phyloP scores from a whole-genome alignment of 108 stramenopile species.

The Fistulifera pelliculosa region DNA sequence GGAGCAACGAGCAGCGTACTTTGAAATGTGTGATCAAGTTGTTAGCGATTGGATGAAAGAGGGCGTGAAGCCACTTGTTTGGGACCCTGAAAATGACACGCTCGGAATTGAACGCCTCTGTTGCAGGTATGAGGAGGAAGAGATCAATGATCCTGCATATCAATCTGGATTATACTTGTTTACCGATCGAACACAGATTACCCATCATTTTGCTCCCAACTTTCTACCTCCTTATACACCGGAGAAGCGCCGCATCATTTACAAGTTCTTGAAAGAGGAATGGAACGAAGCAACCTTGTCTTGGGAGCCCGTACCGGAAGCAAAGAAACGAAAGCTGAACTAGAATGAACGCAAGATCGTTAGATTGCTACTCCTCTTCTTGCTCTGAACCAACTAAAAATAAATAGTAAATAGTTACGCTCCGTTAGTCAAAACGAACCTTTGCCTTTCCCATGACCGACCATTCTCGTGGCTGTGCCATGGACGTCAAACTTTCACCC shows the following conservation, averaged over 20 bases:
- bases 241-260: constrained; percentile 64
- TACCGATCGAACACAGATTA: constrained; percentile 65
- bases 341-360: no score
- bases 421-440: constrained; percentile 20
- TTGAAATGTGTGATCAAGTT: constrained; percentile 43
- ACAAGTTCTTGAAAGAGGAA: constrained; percentile 61
- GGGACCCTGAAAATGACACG: constrained; percentile 1
- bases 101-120: not conserved
- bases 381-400: no score
- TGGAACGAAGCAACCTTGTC: constrained; percentile 74
- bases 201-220: constrained; percentile 78
- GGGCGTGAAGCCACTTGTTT: constrained; percentile 61
- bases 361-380: no score
- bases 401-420: no score
- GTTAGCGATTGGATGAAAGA: constrained; percentile 43
- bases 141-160: not conserved
- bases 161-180: constrained; percentile 72
- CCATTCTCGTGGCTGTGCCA: not conserved
- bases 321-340: not conserved
- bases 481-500: constrained; percentile 18
- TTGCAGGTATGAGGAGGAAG: not conserved
- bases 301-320: constrained; percentile 39
- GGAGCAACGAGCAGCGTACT: constrained; percentile 26
- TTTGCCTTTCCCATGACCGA: constrained; percentile 21
- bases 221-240: constrained; percentile 80